A percentile compares a stretch with the other conserved stretches of the same genome.
These are phyloP conservation scores for Talaromyces marneffei DNA, from an alignment of 2,329 filamentous ascomycete species.

Conservation along the genomic window DNA sequence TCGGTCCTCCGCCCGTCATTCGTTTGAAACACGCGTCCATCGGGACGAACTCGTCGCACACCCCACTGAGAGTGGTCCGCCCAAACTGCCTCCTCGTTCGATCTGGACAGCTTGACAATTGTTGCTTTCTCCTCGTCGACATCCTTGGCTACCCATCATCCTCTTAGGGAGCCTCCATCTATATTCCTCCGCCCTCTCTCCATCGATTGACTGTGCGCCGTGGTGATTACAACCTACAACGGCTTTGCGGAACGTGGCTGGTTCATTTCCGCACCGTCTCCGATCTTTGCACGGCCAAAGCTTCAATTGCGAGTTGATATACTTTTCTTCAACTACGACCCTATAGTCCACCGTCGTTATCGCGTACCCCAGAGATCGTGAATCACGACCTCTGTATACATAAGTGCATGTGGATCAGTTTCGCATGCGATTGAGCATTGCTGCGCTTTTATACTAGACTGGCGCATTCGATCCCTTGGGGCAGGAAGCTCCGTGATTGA, in stretches of 20 bases:
- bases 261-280: constrained; percentile 14
- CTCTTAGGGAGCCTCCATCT: not conserved
- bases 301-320: constrained; percentile 1
- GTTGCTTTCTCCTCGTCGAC: not conserved
- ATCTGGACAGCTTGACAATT: not conserved
- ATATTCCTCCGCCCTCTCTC: not conserved
- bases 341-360: constrained; percentile 7
- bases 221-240: not conserved
- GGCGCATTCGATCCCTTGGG: constrained; percentile 29
- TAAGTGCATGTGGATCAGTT: not conserved
- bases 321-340: not conserved
- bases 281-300: not conserved
- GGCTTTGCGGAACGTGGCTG: constrained; percentile 15
- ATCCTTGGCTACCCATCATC: not conserved
- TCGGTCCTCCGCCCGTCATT: constrained; percentile 12
- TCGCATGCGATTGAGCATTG: not conserved
- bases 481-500: constrained; percentile 31
- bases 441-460: constrained; percentile 23
- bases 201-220: not conserved
- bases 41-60: constrained; percentile 7
- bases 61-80: not conserved
- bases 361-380: not conserved
- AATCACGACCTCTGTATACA: not conserved
- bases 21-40: constrained; percentile 18
- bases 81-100: not conserved